Base-by-base conservation (phyloP, 306 rosid species). In the Pterocarpus macrocarpus region DNA sequence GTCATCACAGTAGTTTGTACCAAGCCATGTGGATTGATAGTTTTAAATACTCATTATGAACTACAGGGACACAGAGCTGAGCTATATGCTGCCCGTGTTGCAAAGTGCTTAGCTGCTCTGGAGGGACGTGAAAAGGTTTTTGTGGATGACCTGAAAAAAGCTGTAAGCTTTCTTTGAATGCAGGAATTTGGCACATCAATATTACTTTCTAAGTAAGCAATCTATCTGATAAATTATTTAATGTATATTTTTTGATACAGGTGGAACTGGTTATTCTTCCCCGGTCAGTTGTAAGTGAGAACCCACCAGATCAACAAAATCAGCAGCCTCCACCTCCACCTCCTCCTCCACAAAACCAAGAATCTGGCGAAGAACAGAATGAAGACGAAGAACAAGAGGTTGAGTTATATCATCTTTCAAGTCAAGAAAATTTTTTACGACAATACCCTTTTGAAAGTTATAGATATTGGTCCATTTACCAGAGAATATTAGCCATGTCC, bases 291-390 rank as follows among this genome's bases (percentile, higher is more conserved):
- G 2, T 90, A 67, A 89, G 76, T 67, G 99, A 95, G 78, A 95
- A 85, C 73, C 99, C 99, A 64, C 92, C 97, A 57, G 97, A 91
- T 73, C 98, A 93, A 84, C 90, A 95, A 89, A 88, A 95, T 88
- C 99, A 95, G 86, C 98, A 78, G 59, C 97, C 99, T 70, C 99
- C 98, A 3, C 97, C 97, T 50, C 99, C 98, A 4, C 95, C 99
- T 5, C 97, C 97, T 80, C 92, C 99, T 87, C 98, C 98, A 38
- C 94, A 95, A 89, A 93, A 95, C 85, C 94, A 93, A 86, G 97
- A 95, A 62, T 86, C 97, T n/a, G 87, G 79, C 5, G 93, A 95
- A 74, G 98, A 95, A 86, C 82, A 95, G 69, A 87, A 93, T 74
- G 94, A 93, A 79, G 95, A 95, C 80, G 97, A 95, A 77, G 89